A percentile compares a stretch with the other conserved stretches of the same genome.
These are phyloP conservation scores for Lablab purpureus DNA, from an alignment of 306 rosid genomes.

Conservation along the genomic window DNA sequence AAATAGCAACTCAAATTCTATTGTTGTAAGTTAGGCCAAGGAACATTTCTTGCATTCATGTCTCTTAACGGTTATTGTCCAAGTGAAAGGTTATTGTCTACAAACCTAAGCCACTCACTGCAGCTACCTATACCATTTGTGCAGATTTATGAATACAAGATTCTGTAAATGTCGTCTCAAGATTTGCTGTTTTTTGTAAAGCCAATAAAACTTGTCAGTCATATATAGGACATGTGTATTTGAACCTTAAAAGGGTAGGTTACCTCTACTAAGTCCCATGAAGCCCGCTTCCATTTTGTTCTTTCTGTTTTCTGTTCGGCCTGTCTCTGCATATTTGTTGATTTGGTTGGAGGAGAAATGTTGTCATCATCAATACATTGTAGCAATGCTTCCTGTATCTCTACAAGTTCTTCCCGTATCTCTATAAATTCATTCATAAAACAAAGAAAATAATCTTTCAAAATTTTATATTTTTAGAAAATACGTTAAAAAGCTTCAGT, in stretches of 20 bases:
- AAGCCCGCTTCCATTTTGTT: neutral
- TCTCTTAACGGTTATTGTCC: conserved; percentile 24
- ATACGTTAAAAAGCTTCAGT: no score
- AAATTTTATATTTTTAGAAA: no score
- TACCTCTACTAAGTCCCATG: neutral
- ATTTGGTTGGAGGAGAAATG: conserved; percentile 20
- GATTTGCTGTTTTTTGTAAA: conserved; percentile 28
- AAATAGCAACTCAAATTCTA: conserved; percentile 18
- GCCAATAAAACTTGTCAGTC: conserved; percentile 31
- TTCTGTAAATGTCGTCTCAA: conserved; percentile 34
- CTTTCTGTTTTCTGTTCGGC: neutral
- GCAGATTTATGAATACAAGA: conserved; percentile 22
- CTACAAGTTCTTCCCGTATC: no score
- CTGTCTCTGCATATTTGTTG: conserved; percentile 28
- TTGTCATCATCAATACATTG: neutral
- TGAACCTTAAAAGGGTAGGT: neutral
- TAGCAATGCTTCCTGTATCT: no score
- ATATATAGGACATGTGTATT: neutral
- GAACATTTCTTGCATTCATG: conserved; percentile 32
- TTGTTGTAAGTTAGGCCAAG: conserved; percentile 1
- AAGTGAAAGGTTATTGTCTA: conserved; percentile 1
- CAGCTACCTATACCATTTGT: conserved; percentile 33
- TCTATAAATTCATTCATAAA: no score
- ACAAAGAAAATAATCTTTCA: no score
- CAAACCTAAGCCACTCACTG: neutral